These are phyloP conservation scores for Tubosaeta sp. DNA, from an alignment of 768 basidiomycete genomes.

Conservation along the genomic window DNA sequence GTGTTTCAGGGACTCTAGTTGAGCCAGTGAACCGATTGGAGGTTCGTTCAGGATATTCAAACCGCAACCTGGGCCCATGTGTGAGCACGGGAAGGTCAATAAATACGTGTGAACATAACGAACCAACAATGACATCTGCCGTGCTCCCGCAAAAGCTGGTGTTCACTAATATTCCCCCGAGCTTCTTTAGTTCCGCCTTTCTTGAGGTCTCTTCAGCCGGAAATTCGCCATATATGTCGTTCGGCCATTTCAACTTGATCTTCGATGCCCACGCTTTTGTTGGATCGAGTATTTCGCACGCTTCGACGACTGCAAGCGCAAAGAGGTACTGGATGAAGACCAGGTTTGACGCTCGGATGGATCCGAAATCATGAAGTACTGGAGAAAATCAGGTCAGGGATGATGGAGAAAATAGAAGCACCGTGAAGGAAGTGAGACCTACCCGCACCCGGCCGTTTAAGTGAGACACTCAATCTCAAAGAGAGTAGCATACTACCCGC, in stretches of 20 bases:
- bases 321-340: conserved; percentile 95
- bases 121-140: conserved; percentile 80
- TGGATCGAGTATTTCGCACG: conserved; percentile 58
- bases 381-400: neutral
- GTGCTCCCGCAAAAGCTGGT: conserved; percentile 72
- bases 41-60: conserved; percentile 79
- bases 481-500: conserved; percentile 78
- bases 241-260: conserved; percentile 93
- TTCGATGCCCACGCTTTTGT: conserved; percentile 42
- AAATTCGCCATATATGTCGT: conserved; percentile 81
- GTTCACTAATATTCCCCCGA: conserved; percentile 91
- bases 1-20: conserved; percentile 45
- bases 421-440: neutral
- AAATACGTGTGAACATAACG: conserved; percentile 18
- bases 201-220: conserved; percentile 32
- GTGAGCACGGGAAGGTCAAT: neutral
- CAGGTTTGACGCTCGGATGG: conserved; percentile 47
- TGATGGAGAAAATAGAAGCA: too few species aligned
- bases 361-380: conserved; percentile 1
- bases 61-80: conserved; percentile 66
- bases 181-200: conserved; percentile 56
- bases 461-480: conserved; percentile 19
- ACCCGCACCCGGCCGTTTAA: conserved; percentile 14
- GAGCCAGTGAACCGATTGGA: conserved; percentile 78
- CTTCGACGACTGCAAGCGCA: conserved; percentile 84